A percentile compares a stretch with the other conserved stretches of the same genome.
phyloP scores from a whole-genome alignment of 495 filamentous ascomycete species.

The Cercophora sp. region DNA sequence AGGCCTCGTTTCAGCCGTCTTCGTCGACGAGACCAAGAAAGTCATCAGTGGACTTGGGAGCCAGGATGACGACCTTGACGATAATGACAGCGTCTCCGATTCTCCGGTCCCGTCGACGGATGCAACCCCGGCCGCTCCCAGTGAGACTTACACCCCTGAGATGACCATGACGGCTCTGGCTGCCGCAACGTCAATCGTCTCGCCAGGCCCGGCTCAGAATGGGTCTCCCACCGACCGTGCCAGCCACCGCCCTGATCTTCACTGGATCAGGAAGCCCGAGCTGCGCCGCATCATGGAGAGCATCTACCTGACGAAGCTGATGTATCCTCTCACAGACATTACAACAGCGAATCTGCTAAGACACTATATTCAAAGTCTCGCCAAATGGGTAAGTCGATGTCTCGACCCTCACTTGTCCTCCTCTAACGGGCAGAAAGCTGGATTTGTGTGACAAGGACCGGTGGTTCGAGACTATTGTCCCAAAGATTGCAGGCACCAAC shows the following conservation, averaged over 20 bases:
- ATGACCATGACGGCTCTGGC: too few species aligned
- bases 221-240: too few species aligned
- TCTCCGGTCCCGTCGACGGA: slow-evolving; percentile 10
- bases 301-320: too few species aligned
- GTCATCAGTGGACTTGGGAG: slow-evolving; percentile 19
- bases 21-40: slow-evolving; percentile 24
- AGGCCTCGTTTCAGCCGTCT: too few species aligned
- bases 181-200: neutral
- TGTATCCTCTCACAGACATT: slow-evolving; percentile 25
- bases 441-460: slow-evolving; percentile 53
- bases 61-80: slow-evolving; percentile 19
- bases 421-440: slow-evolving; percentile 33
- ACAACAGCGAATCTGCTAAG: neutral
- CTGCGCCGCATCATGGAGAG: too few species aligned
- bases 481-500: slow-evolving; percentile 44
- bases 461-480: slow-evolving; percentile 53
- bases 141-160: too few species aligned
- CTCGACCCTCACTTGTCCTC: neutral
- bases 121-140: slow-evolving; percentile 1
- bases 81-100: too few species aligned
- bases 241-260: too few species aligned
- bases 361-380: slow-evolving; percentile 36
- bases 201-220: too few species aligned
- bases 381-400: slow-evolving; percentile 43
- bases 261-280: too few species aligned